Base-by-base conservation (phyloP, 1,284 basidiomycete genomes). In the Irpex sp. region DNA sequence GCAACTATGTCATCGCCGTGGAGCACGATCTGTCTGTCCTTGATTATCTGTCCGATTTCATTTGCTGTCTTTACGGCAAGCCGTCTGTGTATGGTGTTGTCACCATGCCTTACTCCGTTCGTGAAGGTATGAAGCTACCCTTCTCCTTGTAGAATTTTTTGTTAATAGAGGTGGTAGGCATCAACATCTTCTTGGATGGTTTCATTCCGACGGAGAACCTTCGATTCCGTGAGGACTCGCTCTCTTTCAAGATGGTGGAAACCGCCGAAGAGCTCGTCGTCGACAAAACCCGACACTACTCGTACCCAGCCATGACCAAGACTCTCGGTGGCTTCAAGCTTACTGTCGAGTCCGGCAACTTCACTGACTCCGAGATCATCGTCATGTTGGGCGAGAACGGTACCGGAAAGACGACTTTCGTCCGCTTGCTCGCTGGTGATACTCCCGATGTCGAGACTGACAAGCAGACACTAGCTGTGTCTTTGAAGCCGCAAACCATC, bases 121-220 rank as follows among this genome's bases (percentile, higher is more conserved):
- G 96, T 68, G 96, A 98, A 90, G 96, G 93, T 94, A 62, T 34
- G 82, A 26, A 26, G 26, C 26, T 26, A 26, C 26, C 26, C 26
- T 72, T 26, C 15, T 37, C 47, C 5, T 15, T 52, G 3, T 51
- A 31, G 52, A 52, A 37, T 37, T 11, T 26, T 3, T 37, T 49
- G 4, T 68, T 26, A 26, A 26, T 26, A 26, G 26, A 26, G 26
- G 26, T 26, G 26, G 26, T 26, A 93, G 93, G 96, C 70, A 97
- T 98, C 82, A 98, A 98, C 79, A 97, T 97, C 72, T 98, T 98
- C 86, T 82, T 98, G 64, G 96, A 98, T 73, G 96, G 96, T 60
- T 95, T 95, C 80, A 94, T 98, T 70, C 96, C 96, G 5, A 97
- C 96, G n/a, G 96, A 98, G 77, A 98, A 98, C 78, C 76, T 98